Evolutionary conservation across 177 flowering plant species (phyloP).

Genomic region (Vitis hybrid): DNA sequence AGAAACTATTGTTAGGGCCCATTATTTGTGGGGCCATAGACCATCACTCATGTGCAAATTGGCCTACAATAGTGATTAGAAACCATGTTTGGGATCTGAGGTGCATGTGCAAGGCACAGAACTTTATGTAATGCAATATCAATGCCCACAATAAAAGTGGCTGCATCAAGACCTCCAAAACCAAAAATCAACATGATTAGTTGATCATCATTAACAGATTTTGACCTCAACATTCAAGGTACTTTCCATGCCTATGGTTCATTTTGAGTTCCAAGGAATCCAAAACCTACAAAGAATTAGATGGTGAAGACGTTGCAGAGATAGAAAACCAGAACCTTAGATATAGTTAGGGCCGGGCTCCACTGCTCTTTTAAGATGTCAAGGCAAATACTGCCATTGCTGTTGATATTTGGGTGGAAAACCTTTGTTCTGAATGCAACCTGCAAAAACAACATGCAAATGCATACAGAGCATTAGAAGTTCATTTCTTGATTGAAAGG

Average conservation of each 20-base stretch:
- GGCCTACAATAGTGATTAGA: not conserved
- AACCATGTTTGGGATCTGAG: not conserved
- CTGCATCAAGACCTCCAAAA: not conserved
- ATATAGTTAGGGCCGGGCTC: slow-evolving; percentile 83
- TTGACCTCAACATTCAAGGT: no score
- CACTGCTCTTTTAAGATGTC: slow-evolving; percentile 83
- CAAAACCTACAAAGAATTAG: not conserved
- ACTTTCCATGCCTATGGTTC: no score
- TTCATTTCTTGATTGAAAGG: not conserved
- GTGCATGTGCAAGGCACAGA: not conserved
- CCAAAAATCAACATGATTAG: not conserved
- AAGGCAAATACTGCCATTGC: slow-evolving; percentile 84
- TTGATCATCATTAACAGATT: not conserved
- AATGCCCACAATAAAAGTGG: not conserved
- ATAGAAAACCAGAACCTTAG: slow-evolving; percentile 50
- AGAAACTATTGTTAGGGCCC: not conserved
- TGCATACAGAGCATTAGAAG: not conserved
- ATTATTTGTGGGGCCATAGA: not conserved
- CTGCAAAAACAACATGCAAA: slow-evolving; percentile 24
- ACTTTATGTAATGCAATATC: no score
- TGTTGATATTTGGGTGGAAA: slow-evolving; percentile 81
- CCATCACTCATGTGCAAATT: not conserved
- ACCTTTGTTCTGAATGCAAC: slow-evolving; percentile 83
- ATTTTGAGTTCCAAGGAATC: not conserved
- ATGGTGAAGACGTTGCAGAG: not conserved